Evolutionary conservation across 2,329 filamentous ascomycete species (phyloP).

Genomic region (Pseudogymnoascus sp.): DNA sequence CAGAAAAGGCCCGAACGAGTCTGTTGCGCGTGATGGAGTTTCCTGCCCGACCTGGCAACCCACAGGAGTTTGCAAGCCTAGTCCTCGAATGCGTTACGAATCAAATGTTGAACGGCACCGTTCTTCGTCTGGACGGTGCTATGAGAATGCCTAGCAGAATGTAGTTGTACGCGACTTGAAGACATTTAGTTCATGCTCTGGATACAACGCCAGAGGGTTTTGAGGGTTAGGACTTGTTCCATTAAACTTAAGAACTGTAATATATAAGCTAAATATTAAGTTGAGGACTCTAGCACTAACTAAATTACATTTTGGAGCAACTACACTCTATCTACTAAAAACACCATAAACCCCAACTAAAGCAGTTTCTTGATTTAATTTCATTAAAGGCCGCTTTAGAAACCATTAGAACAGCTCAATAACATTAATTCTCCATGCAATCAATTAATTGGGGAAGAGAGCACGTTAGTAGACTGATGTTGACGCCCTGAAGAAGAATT

Average conservation of each 20-base stretch:
- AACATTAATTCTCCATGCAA: not conserved
- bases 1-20: too few relatives aligned
- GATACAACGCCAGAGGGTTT: not conserved
- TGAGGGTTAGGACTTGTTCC: not conserved
- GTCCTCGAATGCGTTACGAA: too few relatives aligned
- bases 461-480: too few relatives aligned
- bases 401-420: not conserved
- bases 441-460: not conserved
- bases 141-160: too few relatives aligned
- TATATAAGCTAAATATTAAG: not conserved
- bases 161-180: too few relatives aligned
- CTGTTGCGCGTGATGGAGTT: too few relatives aligned
- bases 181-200: too few relatives aligned
- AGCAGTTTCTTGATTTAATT: not conserved
- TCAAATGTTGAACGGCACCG: too few relatives aligned
- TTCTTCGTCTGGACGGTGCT: too few relatives aligned
- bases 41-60: too few relatives aligned
- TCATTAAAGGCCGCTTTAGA: not conserved
- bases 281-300: not conserved
- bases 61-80: too few relatives aligned
- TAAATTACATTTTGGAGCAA: not conserved
- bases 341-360: not conserved
- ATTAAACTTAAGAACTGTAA: not conserved
- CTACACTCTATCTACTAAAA: not conserved
- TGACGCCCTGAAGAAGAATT: too few relatives aligned